Conservation (phyloP, 495 filamentous ascomycete genomes). For the Apiosordaria backusii region DNA sequence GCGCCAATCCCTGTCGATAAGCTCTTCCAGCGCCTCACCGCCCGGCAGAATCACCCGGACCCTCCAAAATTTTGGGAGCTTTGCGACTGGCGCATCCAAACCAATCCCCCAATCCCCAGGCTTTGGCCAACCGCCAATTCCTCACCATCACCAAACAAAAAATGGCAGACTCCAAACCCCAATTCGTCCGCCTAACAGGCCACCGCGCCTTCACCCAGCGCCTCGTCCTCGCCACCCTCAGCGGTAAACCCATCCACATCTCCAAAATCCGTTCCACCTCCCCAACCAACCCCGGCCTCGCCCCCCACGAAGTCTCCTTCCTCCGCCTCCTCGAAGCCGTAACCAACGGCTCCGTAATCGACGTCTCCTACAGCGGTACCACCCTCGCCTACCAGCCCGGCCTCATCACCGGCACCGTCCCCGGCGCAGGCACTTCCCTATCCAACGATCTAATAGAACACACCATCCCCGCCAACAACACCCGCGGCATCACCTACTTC, state of each 20-base stretch:
- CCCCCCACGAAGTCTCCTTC: conserved; percentile 90
- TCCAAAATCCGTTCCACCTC: conserved; percentile 88
- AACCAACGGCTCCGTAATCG: conserved; percentile 91
- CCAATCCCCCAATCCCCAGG: not conserved
- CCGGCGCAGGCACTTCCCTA: conserved; percentile 57
- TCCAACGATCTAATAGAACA: conserved; percentile 71
- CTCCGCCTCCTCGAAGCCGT: conserved; percentile 89
- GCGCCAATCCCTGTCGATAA: conserved; percentile 20
- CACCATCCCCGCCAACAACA: conserved; percentile 68
- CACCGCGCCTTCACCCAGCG: conserved; percentile 80
- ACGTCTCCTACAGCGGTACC: conserved; percentile 93
- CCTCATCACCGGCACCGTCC: conserved; percentile 75
- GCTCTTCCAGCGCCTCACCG: conserved; percentile 17
- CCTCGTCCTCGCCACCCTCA: conserved; percentile 85
- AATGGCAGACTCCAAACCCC: conserved; percentile 45
- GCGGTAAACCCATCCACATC: conserved; percentile 82
- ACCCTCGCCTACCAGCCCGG: conserved; percentile 87
- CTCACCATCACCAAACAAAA: conserved; percentile 7
- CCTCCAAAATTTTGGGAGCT: conserved; percentile 33
- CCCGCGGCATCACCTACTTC: conserved; percentile 86
- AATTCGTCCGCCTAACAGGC: conserved; percentile 65
- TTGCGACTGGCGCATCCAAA: conserved; percentile 1
- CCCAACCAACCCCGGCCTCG: conserved; percentile 78
- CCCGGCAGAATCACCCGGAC: conserved; percentile 31
- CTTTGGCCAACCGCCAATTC: conserved; percentile 1